Conservation (phyloP, 352 stramenopile genomes). For the Phytophthora kernoviae region DNA sequence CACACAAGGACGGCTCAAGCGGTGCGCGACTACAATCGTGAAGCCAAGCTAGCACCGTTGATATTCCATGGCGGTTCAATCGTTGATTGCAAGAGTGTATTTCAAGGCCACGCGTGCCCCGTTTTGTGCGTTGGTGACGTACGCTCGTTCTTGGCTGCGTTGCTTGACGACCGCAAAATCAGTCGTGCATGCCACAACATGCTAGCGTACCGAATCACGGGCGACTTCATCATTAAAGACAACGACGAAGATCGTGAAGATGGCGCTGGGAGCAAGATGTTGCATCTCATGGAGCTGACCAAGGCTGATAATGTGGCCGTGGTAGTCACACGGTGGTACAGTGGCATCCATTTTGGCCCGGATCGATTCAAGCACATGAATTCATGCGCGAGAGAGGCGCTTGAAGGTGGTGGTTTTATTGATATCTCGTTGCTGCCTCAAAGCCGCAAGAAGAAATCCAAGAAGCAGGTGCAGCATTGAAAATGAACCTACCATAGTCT, state of each 20-base stretch:
- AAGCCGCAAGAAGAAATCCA: constrained; percentile 47
- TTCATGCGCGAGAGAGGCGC: constrained; percentile 48
- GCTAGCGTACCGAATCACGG: constrained; percentile 73
- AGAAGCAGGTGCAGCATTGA: constrained; percentile 18
- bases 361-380: constrained; percentile 85
- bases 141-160: constrained; percentile 58
- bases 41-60: constrained; percentile 39
- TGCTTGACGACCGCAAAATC: constrained; percentile 77
- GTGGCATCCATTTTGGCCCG: constrained; percentile 63
- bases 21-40: constrained; percentile 45
- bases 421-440: constrained; percentile 8
- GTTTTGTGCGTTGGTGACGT: constrained; percentile 57
- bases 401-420: constrained; percentile 65
- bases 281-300: constrained; percentile 72
- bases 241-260: constrained; percentile 83
- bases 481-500: no score
- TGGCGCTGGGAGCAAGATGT: constrained; percentile 67
- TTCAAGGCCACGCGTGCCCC: constrained; percentile 56
- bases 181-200: constrained; percentile 80
- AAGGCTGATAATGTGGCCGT: constrained; percentile 74
- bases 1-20: constrained; percentile 49
- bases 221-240: constrained; percentile 65
- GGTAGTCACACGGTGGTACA: constrained; percentile 77
- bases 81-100: constrained; percentile 75
- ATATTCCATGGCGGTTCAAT: constrained; percentile 66